A percentile compares a stretch with the other conserved stretches of the same genome.
phyloP scores from a whole-genome alignment of 192 early-diverging fungal species.

The Chytriomyces sp. region DNA sequence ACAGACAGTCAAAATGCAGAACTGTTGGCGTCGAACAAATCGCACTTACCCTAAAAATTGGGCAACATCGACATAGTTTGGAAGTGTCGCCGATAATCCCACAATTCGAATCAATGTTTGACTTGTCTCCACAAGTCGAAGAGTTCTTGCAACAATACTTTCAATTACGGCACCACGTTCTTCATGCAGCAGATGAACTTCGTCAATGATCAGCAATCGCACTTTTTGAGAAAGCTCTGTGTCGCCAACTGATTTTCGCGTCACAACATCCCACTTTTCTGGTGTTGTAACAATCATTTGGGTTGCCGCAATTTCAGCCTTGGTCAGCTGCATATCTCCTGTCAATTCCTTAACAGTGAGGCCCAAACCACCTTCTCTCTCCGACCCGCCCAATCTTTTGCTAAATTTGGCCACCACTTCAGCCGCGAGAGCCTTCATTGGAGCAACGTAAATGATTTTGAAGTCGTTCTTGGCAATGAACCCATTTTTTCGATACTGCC shows the following conservation, averaged over 20 bases:
- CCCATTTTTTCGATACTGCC: constrained; percentile 61
- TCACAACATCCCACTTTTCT: constrained; percentile 99
- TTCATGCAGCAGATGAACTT: constrained; percentile 96
- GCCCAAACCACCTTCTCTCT: constrained; percentile 71
- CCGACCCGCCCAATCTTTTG: constrained; percentile 63
- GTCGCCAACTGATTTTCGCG: constrained; percentile 94
- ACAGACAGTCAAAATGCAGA: constrained; percentile 3
- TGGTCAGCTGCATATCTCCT: constrained; percentile 98
- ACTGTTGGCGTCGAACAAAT: neutral
- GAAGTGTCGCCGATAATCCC: constrained; percentile 96
- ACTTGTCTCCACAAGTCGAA: constrained; percentile 85
- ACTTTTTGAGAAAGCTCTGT: constrained; percentile 91
- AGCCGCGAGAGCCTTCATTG: constrained; percentile 30
- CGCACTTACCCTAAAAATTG: constrained; percentile 73
- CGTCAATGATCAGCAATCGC: constrained; percentile 92
- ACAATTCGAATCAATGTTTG: constrained; percentile 97
- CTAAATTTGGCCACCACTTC: constrained; percentile 89
- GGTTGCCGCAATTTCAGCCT: constrained; percentile 87
- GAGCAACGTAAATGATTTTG: constrained; percentile 97
- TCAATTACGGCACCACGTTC: constrained; percentile 97
- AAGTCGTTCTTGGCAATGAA: constrained; percentile 83
- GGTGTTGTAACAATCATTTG: constrained; percentile 99
- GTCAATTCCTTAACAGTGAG: constrained; percentile 91
- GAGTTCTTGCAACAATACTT: constrained; percentile 92
- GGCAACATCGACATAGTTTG: constrained; percentile 97